A percentile compares a stretch with the other conserved stretches of the same genome.
phyloP scores from a whole-genome alignment of 495 filamentous ascomycete species.

The Platismatia glauca region DNA sequence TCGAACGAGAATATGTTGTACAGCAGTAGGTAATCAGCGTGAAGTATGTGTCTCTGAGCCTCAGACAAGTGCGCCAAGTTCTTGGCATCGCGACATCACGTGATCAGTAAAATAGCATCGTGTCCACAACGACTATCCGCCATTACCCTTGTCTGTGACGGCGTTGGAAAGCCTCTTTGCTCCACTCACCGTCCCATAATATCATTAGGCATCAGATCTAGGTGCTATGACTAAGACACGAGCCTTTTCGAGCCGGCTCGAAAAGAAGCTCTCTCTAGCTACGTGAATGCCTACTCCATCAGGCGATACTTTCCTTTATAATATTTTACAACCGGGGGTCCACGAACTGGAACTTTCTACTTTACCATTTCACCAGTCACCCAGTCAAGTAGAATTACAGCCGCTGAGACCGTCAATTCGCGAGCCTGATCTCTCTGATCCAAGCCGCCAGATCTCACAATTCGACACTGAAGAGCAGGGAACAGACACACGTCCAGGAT shows the following conservation, averaged over 20 bases:
- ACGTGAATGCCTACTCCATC: constrained; percentile 16
- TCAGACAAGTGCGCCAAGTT: not conserved
- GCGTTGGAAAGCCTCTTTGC: constrained; percentile 3
- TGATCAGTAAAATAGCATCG: constrained; percentile 3
- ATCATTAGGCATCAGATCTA: not conserved
- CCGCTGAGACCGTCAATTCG: not conserved
- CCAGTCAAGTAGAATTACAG: constrained; percentile 4
- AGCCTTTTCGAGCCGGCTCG: constrained; percentile 8
- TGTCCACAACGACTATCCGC: constrained; percentile 12
- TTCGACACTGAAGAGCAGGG: not conserved
- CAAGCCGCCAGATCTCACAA: not conserved
- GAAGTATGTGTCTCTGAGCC: too few relatives aligned
- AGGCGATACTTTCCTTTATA: constrained; percentile 14
- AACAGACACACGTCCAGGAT: not conserved
- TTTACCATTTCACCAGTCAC: constrained; percentile 7
- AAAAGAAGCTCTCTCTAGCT: not conserved
- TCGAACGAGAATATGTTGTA: not conserved
- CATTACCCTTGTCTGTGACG: constrained; percentile 5
- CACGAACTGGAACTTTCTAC: not conserved
- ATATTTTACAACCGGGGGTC: constrained; percentile 8
- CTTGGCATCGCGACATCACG: constrained; percentile 6
- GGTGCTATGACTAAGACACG: constrained; percentile 8
- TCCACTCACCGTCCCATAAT: not conserved
- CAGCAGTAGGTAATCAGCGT: too few relatives aligned
- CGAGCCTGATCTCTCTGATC: not conserved